Conservation (phyloP, 2,329 filamentous ascomycete genomes). For the Xylaria sp. region DNA sequence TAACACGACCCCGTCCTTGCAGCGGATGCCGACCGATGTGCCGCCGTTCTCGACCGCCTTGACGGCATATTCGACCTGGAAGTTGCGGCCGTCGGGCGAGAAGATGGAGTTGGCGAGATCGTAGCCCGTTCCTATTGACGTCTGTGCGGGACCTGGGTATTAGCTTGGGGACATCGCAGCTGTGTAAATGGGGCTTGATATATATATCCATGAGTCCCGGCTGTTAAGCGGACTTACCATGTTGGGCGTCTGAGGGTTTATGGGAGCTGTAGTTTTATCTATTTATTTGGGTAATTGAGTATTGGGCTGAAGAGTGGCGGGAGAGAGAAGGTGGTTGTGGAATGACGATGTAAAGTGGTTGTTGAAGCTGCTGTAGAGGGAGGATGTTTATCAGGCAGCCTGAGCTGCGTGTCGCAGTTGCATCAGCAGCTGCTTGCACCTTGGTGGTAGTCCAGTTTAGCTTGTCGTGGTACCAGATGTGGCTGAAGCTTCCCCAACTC, state of each 20-base stretch:
- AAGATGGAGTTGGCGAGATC: conserved; percentile 99
- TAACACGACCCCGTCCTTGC: conserved; percentile 95
- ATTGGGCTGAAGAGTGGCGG: not conserved
- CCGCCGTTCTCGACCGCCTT: conserved; percentile 99
- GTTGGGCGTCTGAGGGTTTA: conserved; percentile 24
- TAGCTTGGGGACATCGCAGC: conserved; percentile 21
- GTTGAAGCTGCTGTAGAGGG: conserved; percentile 39
- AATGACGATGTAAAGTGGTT: conserved; percentile 10
- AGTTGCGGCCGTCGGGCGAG: conserved; percentile 98
- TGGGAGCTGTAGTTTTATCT: conserved; percentile 1
- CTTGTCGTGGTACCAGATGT: conserved; percentile 11
- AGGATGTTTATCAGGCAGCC: conserved; percentile 45
- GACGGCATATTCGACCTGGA: conserved; percentile 98
- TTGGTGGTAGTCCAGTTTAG: conserved; percentile 12
- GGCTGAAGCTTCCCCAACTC: conserved; percentile 2
- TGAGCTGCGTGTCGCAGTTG: conserved; percentile 48
- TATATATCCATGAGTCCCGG: not conserved
- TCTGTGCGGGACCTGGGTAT: conserved; percentile 64
- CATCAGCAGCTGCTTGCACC: conserved; percentile 33
- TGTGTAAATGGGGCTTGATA: not conserved
- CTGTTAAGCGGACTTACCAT: conserved; percentile 29
- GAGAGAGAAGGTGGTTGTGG: not conserved
- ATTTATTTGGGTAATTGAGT: conserved; percentile 8
- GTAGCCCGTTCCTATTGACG: conserved; percentile 99
- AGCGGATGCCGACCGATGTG: conserved; percentile 94